phyloP scores from a whole-genome alignment of 139 green algal genomes.

The Chlamydomonas schloesseri region DNA sequence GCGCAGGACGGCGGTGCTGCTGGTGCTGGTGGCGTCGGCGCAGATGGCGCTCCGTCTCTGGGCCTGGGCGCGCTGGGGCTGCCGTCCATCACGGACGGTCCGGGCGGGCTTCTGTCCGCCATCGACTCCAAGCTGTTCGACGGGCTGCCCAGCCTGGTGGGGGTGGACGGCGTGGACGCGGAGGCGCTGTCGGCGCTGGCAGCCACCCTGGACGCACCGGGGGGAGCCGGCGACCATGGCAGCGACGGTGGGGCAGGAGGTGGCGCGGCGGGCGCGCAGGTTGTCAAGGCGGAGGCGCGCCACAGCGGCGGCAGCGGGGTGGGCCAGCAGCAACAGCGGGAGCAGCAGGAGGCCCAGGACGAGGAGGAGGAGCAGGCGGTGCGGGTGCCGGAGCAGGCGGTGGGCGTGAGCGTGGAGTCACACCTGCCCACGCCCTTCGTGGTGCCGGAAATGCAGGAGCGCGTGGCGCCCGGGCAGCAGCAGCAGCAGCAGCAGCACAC shows the following conservation, averaged over 20 bases:
- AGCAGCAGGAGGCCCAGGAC: neutral
- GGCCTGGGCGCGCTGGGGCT: neutral
- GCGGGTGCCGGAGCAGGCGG: neutral
- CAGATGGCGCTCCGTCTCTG: neutral
- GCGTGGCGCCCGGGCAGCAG: neutral
- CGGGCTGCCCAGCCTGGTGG: neutral
- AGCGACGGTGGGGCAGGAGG: neutral
- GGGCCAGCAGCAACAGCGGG: neutral
- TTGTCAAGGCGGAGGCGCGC: neutral
- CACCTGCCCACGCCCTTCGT: constrained; percentile 5
- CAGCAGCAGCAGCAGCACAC: no score
- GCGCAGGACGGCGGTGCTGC: no score
- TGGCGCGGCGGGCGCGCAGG: neutral
- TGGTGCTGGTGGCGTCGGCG: neutral
- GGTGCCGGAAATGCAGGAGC: neutral
- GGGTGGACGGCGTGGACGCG: neutral
- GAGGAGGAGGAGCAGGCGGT: neutral
- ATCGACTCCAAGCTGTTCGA: neutral
- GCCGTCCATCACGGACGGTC: neutral
- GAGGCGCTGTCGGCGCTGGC: neutral
- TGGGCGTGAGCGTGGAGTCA: neutral
- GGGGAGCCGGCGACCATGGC: neutral
- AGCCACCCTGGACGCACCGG: neutral
- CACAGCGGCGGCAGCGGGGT: no score
- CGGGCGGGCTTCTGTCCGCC: neutral